Conservation (phyloP, 202 grass and related monocot genomes). For the Carex arenaria region DNA sequence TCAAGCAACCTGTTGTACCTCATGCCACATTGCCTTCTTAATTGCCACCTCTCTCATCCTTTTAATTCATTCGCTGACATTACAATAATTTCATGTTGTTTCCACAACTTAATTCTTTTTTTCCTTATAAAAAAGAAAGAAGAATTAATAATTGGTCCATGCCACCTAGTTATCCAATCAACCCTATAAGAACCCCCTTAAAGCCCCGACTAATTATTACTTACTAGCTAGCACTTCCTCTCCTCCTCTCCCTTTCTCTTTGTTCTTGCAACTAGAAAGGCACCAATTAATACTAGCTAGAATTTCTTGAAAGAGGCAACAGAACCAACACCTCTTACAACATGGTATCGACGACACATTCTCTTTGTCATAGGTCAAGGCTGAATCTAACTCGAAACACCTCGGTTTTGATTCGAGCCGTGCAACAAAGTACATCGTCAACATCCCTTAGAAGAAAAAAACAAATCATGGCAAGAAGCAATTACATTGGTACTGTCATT, state of each 20-base stretch:
- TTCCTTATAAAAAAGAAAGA: slow-evolving; percentile 1
- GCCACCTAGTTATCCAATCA: slow-evolving; percentile 14
- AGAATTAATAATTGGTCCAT: background rate
- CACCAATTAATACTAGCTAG: background rate
- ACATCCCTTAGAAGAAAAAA: background rate
- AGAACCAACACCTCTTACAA: background rate
- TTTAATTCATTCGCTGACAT: background rate
- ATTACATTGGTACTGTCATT: background rate
- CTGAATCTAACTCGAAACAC: background rate
- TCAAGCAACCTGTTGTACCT: background rate
- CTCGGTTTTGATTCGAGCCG: background rate
- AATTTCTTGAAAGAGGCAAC: slow-evolving; percentile 13
- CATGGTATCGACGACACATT: slow-evolving; percentile 18
- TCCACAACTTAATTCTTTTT: background rate
- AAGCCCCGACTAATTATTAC: background rate
- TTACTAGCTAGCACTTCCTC: background rate
- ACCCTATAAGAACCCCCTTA: background rate
- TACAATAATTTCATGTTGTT: background rate
- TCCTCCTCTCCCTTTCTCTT: slow-evolving; percentile 12
- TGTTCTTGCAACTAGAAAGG: background rate
- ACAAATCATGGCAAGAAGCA: slow-evolving; percentile 16
- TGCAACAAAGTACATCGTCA: slow-evolving; percentile 5
- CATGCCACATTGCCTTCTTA: slow-evolving; percentile 15
- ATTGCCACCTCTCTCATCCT: slow-evolving; percentile 4
- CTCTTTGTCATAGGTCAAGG: background rate